Base-by-base conservation (phyloP, 2,329 filamentous ascomycete genomes). In the Daldinia eschscholtzii region DNA sequence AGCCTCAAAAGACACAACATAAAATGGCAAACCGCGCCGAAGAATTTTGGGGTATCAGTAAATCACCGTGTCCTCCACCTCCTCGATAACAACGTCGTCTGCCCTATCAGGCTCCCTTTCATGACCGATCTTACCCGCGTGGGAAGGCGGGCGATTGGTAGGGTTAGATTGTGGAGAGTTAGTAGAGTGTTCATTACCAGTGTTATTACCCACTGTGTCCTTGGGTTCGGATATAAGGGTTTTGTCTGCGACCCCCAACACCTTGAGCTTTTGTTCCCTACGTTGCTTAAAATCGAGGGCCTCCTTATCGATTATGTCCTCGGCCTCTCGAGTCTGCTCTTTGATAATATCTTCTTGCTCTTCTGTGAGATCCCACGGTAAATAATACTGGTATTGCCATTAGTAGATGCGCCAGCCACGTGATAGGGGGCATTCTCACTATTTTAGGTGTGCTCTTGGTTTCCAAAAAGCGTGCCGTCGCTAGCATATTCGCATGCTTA, bases 51-150 rank as follows among this genome's bases (percentile, higher is more conserved):
- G 42, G 23, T 35, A 35, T 75, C 83, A 97, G 83, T 97, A 97
- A 67, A 97, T 95, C 60, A 97, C 93, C 74, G 91, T 94, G 76
- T 97, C 94, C 82, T 98, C 94, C 67, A 93, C 93, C 61, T 91
- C 92, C 79, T 93, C 92, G 61, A 96, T 89, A 72, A 97, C 86
- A 64, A 95, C 90, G 76, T 94, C 92, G 60, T 89, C 92, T 57
- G 87, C 90, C 75, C 94, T 92, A 67, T 92, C 86, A 73, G 86
- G 77, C 65, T 83, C 84, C 75, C 80, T 83, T 64, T 82, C 80
- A 57, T 78, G 77, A 33, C 71, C 74, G 50, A 61, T 70, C 68
- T 76, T 79, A 63, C 70, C 73, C 60, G 74, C 61, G 64, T 71
- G 72, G 57, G 74, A 72, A 61, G 75, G 53, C 59, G 75, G 68